Evolutionary conservation across 2,329 filamentous ascomycete species (phyloP).

Genomic region (Fusarium abutilonis): DNA sequence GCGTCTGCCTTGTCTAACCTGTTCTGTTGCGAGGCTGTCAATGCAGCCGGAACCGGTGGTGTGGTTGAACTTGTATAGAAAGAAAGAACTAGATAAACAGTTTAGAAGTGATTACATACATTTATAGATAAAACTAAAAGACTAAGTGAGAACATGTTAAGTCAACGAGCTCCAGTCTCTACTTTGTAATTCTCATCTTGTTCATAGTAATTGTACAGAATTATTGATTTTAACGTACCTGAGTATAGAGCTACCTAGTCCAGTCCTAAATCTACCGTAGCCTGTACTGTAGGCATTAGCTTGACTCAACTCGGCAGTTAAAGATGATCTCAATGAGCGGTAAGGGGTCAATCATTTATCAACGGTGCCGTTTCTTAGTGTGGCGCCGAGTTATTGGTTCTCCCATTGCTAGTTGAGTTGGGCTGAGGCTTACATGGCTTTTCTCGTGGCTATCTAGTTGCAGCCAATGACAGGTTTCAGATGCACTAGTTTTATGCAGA

Average conservation of each 20-base stretch:
- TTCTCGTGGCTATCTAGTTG: conserved; percentile 27
- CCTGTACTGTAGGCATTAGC: neutral
- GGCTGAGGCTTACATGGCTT: conserved; percentile 42
- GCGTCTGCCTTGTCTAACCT: conserved; percentile 18
- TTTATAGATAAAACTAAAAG: no score
- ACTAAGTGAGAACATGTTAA: no score
- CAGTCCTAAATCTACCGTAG: neutral
- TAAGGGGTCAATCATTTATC: conserved; percentile 2
- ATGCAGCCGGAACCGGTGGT: conserved; percentile 18
- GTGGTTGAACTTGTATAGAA: conserved; percentile 7
- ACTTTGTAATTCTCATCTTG: no score
- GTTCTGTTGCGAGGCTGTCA: conserved; percentile 5
- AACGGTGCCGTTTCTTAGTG: conserved; percentile 26
- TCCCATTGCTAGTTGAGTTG: conserved; percentile 26
- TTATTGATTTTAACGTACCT: no score
- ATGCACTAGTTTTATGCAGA: conserved; percentile 16
- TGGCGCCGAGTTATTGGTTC: conserved; percentile 37
- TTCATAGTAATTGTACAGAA: no score
- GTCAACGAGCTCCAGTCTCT: no score
- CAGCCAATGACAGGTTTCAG: conserved; percentile 17
- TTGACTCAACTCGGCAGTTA: conserved; percentile 5
- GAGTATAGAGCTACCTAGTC: neutral
- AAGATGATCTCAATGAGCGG: conserved; percentile 16
- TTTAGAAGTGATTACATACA: no score
- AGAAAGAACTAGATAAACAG: no score